Conservation (phyloP, 805 yeast genomes). For the Wickerhamiella qilinensis region DNA sequence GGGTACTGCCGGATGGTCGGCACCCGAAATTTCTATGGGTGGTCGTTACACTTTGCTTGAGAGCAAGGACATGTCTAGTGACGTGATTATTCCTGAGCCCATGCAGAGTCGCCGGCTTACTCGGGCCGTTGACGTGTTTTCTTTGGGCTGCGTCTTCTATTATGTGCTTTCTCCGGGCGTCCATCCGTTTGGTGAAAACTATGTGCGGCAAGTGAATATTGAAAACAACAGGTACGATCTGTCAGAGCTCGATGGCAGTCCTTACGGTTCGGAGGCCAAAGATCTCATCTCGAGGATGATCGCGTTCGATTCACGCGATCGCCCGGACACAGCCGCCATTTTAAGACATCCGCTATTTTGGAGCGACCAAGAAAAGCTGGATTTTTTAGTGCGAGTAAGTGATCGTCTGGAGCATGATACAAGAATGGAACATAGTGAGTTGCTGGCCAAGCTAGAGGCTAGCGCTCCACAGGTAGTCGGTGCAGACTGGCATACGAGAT, state of each 20-base stretch:
- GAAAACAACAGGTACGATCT: conserved; percentile 46
- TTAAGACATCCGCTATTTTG: conserved; percentile 84
- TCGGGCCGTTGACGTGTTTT: conserved; percentile 81
- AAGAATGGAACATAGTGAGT: conserved; percentile 59
- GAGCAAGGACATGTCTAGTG: not conserved
- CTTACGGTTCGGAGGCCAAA: conserved; percentile 43
- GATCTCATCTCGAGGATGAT: conserved; percentile 68
- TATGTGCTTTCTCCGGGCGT: conserved; percentile 67
- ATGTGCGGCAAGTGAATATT: conserved; percentile 76
- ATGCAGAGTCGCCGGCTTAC: conserved; percentile 41
- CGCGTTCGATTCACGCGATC: conserved; percentile 37
- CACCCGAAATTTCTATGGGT: conserved; percentile 50
- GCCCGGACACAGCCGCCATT: conserved; percentile 59
- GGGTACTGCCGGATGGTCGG: conserved; percentile 97
- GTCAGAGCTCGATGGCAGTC: conserved; percentile 28
- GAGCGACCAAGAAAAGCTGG: conserved; percentile 56
- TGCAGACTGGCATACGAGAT: conserved; percentile 61
- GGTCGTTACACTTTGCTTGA: not conserved
- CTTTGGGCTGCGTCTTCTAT: conserved; percentile 86
- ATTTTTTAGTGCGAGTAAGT: conserved; percentile 71
- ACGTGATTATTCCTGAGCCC: conserved; percentile 11
- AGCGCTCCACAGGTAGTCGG: conserved; percentile 30
- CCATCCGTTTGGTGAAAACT: conserved; percentile 94
- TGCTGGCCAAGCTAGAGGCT: conserved; percentile 39
- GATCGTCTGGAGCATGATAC: conserved; percentile 80